Percentiles rank a stretch among this genome's conserved stretches.
Evolutionary conservation across 2,329 filamentous ascomycete species (phyloP).

Genomic region (Pyrenophora tritici-repentis): DNA sequence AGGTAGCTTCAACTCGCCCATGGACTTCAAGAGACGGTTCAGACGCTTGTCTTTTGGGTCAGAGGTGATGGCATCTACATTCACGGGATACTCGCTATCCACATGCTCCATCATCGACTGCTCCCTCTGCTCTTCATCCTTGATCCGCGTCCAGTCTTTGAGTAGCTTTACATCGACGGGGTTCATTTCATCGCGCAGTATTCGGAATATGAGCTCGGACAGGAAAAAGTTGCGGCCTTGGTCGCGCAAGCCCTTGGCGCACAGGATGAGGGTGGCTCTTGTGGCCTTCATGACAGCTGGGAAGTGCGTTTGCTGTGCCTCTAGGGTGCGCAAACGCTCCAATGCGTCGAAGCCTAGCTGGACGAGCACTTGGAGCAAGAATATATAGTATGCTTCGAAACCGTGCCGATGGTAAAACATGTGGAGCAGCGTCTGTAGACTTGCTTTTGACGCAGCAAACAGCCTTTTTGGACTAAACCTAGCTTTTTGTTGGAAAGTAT

Average conservation of each 20-base stretch:
- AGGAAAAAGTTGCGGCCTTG: slow-evolving; percentile 10
- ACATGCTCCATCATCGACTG: slow-evolving; percentile 1
- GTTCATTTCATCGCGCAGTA: slow-evolving; percentile 12
- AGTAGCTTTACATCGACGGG: slow-evolving; percentile 7
- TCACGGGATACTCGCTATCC: slow-evolving; percentile 2
- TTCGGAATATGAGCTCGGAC: slow-evolving; percentile 7
- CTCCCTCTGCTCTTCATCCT: slow-evolving; percentile 2
- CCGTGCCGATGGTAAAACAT: slow-evolving; percentile 8
- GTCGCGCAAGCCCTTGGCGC: slow-evolving; percentile 11
- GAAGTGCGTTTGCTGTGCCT: background rate
- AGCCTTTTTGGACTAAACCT: background rate
- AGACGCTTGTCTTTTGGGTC: slow-evolving; percentile 16
- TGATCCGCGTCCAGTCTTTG: slow-evolving; percentile 3
- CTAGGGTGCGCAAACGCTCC: background rate
- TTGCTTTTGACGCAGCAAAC: slow-evolving; percentile 2
- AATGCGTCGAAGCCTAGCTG: slow-evolving; percentile 7
- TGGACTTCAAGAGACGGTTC: background rate
- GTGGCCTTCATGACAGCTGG: slow-evolving; percentile 6
- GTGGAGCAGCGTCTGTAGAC: slow-evolving; percentile 7
- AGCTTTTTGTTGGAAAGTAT: background rate
- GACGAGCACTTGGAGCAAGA: slow-evolving; percentile 7
- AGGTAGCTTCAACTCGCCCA: background rate
- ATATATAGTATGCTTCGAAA: slow-evolving; percentile 6
- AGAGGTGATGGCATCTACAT: slow-evolving; percentile 1
- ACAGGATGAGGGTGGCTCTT: slow-evolving; percentile 10